Evolutionary conservation across 345 rosid genomes (phyloP).

Genomic region (Litchi chinensis): DNA sequence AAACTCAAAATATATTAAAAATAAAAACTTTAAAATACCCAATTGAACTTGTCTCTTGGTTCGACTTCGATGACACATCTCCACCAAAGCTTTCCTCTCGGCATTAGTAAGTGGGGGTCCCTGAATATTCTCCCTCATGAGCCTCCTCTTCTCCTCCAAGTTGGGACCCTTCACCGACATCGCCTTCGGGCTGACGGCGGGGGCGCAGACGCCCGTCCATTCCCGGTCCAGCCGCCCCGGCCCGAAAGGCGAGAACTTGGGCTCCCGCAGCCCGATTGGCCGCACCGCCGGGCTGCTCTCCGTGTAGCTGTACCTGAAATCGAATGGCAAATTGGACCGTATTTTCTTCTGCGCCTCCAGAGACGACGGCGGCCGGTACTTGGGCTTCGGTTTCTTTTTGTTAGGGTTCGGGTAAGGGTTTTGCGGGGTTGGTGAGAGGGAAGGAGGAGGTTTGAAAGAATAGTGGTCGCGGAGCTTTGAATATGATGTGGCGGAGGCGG

Average conservation of each 20-base stretch:
- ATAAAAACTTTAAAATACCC: conserved; percentile 36
- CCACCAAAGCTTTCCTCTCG: conserved; percentile 80
- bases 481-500: conserved; percentile 19
- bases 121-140: conserved; percentile 58
- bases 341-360: conserved; percentile 59
- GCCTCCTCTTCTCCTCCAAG: conserved; percentile 74
- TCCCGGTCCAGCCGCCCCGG: conserved; percentile 71
- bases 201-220: conserved; percentile 95
- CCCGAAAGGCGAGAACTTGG: conserved; percentile 94
- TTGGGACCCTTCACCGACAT: conserved; percentile 64
- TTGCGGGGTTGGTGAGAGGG: conserved; percentile 46
- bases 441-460: conserved; percentile 68
- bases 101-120: conserved; percentile 67
- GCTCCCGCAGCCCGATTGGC: conserved; percentile 90
- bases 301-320: conserved; percentile 88
- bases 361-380: conserved; percentile 86
- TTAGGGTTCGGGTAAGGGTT: conserved; percentile 26
- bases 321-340: conserved; percentile 71
- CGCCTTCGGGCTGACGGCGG: conserved; percentile 65
- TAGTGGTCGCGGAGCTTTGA: conserved; percentile 78
- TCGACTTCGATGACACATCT: conserved; percentile 62
- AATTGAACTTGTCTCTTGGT: conserved; percentile 76
- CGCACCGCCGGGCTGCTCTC: conserved; percentile 68
- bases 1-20: background rate
- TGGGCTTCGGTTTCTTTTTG: conserved; percentile 56